Conservation (phyloP, 1,139 yeast genomes). For the Hyphopichia pseudoburtonii region DNA sequence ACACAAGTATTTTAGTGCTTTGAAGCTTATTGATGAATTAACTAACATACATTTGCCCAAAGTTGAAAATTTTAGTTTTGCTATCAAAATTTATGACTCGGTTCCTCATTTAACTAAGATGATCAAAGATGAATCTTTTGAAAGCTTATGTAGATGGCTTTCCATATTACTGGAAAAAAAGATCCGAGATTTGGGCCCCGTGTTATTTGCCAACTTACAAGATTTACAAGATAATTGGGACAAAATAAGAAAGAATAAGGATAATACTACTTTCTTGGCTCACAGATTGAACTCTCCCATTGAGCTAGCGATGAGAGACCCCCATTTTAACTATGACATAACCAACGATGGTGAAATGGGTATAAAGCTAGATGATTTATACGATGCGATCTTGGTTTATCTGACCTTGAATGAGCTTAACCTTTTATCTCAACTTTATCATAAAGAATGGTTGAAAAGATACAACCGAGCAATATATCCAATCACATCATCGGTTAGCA, state of each 20-base stretch:
- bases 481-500: slow-evolving; percentile 35
- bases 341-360: slow-evolving; percentile 45
- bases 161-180: slow-evolving; percentile 62
- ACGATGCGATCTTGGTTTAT: slow-evolving; percentile 82
- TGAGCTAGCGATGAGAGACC: slow-evolving; percentile 69
- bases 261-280: slow-evolving; percentile 42
- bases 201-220: slow-evolving; percentile 54
- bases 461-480: slow-evolving; percentile 75
- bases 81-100: slow-evolving; percentile 67
- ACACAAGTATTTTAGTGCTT: slow-evolving; percentile 80
- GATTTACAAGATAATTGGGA: slow-evolving; percentile 62
- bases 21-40: slow-evolving; percentile 78
- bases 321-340: slow-evolving; percentile 45
- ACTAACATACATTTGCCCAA: slow-evolving; percentile 65
- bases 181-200: slow-evolving; percentile 58
- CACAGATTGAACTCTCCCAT: slow-evolving; percentile 85
- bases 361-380: slow-evolving; percentile 66
- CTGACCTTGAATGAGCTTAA: slow-evolving; percentile 67
- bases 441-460: slow-evolving; percentile 72
- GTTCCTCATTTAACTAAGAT: slow-evolving; percentile 75
- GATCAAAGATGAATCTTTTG: slow-evolving; percentile 78
- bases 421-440: slow-evolving; percentile 59
- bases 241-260: slow-evolving; percentile 27
- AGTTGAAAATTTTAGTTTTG: slow-evolving; percentile 73
- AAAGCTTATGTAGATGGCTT: slow-evolving; percentile 71